phyloP scores from a whole-genome alignment of 495 filamentous ascomycete genomes.

The Aspergillus heteromorphus region DNA sequence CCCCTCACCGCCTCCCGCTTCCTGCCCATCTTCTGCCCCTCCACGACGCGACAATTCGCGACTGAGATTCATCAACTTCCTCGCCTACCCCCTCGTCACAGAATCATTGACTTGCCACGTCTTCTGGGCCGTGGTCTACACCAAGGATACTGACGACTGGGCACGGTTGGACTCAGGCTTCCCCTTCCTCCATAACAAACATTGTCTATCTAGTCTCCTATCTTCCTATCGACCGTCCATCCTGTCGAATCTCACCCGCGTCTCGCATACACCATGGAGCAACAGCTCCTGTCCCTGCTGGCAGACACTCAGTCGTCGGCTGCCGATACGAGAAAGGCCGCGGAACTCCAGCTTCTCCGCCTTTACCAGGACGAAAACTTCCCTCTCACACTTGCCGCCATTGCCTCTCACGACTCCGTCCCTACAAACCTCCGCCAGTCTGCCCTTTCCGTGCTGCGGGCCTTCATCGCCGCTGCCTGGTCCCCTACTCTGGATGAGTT shows the following conservation, averaged over 20 bases:
- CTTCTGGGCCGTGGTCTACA: not conserved
- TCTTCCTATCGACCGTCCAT: conserved; percentile 18
- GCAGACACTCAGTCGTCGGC: conserved; percentile 68
- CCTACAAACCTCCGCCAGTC: conserved; percentile 73
- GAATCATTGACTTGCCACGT: not conserved
- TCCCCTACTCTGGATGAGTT: conserved; percentile 61
- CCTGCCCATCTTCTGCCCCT: conserved; percentile 4
- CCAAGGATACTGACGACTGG: not conserved
- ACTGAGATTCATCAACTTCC: not conserved
- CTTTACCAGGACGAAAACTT: conserved; percentile 64
- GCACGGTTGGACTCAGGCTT: not conserved
- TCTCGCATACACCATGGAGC: conserved; percentile 59
- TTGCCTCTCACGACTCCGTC: conserved; percentile 67
- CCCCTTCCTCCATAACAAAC: not conserved
- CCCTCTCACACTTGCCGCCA: conserved; percentile 68
- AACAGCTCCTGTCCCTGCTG: conserved; percentile 74
- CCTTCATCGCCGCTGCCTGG: conserved; percentile 79
- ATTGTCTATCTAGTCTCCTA: conserved; percentile 7
- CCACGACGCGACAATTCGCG: conserved; percentile 5
- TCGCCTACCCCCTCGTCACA: not conserved
- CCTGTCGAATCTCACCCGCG: not conserved
- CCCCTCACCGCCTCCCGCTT: conserved; percentile 6
- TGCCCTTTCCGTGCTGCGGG: conserved; percentile 72
- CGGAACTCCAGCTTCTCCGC: conserved; percentile 68
- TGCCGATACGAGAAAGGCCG: conserved; percentile 67